Percentiles rank a stretch among this genome's conserved stretches.
Conservation (phyloP, 495 filamentous ascomycete species). For the Trichoderma reesei region DNA sequence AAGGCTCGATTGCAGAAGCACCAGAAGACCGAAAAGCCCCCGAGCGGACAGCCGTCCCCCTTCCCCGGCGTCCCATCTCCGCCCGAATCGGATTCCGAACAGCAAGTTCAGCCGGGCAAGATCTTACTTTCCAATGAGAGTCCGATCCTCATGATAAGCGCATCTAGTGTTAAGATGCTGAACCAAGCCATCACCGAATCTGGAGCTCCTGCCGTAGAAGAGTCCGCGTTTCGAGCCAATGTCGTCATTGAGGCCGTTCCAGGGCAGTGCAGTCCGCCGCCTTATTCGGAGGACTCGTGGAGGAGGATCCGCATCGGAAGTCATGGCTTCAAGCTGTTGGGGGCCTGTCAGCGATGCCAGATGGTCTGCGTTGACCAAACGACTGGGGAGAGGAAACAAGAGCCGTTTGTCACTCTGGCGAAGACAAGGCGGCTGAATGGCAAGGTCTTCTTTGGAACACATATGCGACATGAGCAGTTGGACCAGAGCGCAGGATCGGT, state of each 20-base stretch:
- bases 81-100: conserved; percentile 33
- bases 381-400: conserved; percentile 64
- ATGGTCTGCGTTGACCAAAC: conserved; percentile 92
- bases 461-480: conserved; percentile 48
- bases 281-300: conserved; percentile 51
- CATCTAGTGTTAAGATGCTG: conserved; percentile 65
- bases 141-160: conserved; percentile 76
- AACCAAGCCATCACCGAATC: conserved; percentile 56
- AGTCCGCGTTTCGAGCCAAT: conserved; percentile 72
- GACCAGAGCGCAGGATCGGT: conserved; percentile 17
- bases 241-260: conserved; percentile 51
- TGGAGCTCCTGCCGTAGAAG: conserved; percentile 48
- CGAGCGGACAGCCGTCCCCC: conserved; percentile 40
- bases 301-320: conserved; percentile 37
- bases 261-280: conserved; percentile 5
- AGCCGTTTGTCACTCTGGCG: conserved; percentile 79
- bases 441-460: conserved; percentile 78
- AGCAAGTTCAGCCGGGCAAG: conserved; percentile 27
- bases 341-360: conserved; percentile 78
- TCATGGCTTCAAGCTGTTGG: conserved; percentile 59
- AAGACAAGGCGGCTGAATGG: conserved; percentile 76
- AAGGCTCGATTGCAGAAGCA: conserved; percentile 53
- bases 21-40: conserved; percentile 24
- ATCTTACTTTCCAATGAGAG: conserved; percentile 86
- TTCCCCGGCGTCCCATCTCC: conserved; percentile 42